Base-by-base conservation (phyloP, 257 asterid genomes). In the Solanum chiquidenum region DNA sequence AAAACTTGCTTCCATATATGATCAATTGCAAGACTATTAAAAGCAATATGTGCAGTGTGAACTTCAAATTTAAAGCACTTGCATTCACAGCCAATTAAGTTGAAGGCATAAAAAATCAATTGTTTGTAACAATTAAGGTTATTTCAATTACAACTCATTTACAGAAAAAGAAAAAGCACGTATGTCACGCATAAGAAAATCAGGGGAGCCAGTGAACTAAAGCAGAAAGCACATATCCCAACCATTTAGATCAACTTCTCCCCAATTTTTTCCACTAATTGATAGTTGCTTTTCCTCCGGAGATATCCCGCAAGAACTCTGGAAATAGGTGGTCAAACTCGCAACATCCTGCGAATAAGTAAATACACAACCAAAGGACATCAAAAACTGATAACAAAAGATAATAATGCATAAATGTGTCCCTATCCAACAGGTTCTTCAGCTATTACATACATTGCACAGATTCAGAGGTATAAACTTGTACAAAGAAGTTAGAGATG, bases 231-330 rank as follows among this genome's bases (percentile, higher is more conserved):
- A 37, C 52, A 84, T 16, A 35, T 64, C 86, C 92, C 66, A 85
- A 96, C 99, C 99, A 90, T 93, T 91, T 73, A 97, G 89, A 91
- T 97, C 98, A 90, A 97, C 98, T 88, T 97, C 99, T 85, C 98
- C 99, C 98, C 98, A 96, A 88, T 97, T 97, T 91, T 94, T 97
- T 82, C 99, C 99, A 91, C 99, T 96, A 87, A 97, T 92, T 37
- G 99, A 94, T 58, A 96, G 98, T 89, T 97, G 99, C 87, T 97
- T 97, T 90, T 97, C 99, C 93, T 92, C 98, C 27, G 99, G 96
- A n/a, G 93, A 85, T 86, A 90, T 88, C 75, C 93, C 98, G 83
- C 92, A 94, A 88, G 90, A 92, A 83, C 92, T 92, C 91, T 94
- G 98, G 94, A 97, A 95, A 91, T 90, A 95, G 68, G 93, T 88